Conservation (phyloP, 2,329 filamentous ascomycete genomes). For the Xylaria sp. region DNA sequence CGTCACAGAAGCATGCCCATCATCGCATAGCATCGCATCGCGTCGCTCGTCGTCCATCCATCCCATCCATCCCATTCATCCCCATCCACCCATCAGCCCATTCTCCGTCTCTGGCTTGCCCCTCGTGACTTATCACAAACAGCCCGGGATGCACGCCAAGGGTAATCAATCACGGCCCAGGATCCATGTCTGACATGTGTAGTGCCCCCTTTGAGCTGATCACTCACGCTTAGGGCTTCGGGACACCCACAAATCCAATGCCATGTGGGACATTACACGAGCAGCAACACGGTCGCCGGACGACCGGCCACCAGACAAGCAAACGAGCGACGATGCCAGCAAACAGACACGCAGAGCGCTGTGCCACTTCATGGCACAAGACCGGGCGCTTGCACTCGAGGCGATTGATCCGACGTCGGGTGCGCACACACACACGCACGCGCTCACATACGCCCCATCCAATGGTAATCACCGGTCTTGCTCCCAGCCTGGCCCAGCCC, state of each 20-base stretch:
- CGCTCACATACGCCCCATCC: background rate
- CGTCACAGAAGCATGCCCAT: constrained; percentile 1
- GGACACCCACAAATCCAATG: constrained; percentile 20
- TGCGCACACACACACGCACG: background rate
- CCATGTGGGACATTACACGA: constrained; percentile 24
- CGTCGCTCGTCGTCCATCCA: background rate
- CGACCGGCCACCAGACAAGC: background rate
- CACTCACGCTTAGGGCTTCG: constrained; percentile 9
- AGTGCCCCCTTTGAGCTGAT: constrained; percentile 20
- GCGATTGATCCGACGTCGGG: constrained; percentile 9
- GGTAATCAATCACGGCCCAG: constrained; percentile 21
- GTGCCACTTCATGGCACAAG: background rate
- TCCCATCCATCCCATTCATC: constrained; percentile 1
- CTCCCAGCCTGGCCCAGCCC: constrained; percentile 10
- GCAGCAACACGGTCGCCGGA: constrained; percentile 17
- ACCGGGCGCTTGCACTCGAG: constrained; percentile 7
- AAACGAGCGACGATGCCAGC: background rate
- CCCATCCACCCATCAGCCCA: background rate
- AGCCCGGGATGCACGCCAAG: constrained; percentile 19
- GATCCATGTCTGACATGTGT: constrained; percentile 25
- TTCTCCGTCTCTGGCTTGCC: constrained; percentile 5
- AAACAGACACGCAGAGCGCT: background rate
- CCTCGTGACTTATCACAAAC: constrained; percentile 29
- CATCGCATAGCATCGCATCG: constrained; percentile 16
- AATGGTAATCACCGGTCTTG: background rate